Conservation (phyloP, 768 basidiomycete genomes). For the Amanita subjunquillea region DNA sequence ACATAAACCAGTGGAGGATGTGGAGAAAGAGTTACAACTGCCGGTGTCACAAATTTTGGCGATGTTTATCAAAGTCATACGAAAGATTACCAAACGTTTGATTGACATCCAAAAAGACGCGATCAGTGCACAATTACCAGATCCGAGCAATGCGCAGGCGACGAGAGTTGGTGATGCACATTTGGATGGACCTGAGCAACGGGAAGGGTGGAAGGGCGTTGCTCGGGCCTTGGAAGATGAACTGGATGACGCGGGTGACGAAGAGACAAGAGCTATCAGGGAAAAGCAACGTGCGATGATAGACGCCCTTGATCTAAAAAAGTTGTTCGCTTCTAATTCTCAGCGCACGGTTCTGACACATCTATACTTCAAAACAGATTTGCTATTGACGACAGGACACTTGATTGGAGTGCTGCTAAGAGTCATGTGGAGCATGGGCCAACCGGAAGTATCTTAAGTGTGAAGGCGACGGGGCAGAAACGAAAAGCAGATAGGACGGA, state of each 20-base stretch:
- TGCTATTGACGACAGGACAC: conserved; percentile 58
- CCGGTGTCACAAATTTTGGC: conserved; percentile 85
- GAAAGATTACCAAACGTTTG: conserved; percentile 71
- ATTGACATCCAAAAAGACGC: conserved; percentile 73
- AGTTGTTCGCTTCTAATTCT: conserved; percentile 42
- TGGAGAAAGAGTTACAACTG: conserved; percentile 78
- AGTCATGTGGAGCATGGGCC: conserved; percentile 49
- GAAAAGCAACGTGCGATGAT: conserved; percentile 85
- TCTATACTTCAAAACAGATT: conserved; percentile 32
- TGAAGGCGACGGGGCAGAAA: conserved; percentile 54
- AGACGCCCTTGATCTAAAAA: conserved; percentile 75
- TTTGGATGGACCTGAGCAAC: conserved; percentile 5
- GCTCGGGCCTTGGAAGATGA: conserved; percentile 49
- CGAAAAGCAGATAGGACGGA: conserved; percentile 39
- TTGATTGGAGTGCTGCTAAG: conserved; percentile 73
- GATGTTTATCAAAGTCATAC: conserved; percentile 82
- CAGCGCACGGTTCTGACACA: conserved; percentile 5
- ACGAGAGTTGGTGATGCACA: conserved; percentile 7
- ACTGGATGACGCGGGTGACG: conserved; percentile 67
- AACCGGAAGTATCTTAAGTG: conserved; percentile 66
- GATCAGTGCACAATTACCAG: conserved; percentile 50
- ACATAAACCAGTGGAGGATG: conserved; percentile 79
- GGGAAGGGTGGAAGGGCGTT: conserved; percentile 32
- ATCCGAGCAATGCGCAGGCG: conserved; percentile 1
- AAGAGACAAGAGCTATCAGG: conserved; percentile 52